phyloP scores from a whole-genome alignment of 2,329 filamentous ascomycete species.

The Shiraia sp. region DNA sequence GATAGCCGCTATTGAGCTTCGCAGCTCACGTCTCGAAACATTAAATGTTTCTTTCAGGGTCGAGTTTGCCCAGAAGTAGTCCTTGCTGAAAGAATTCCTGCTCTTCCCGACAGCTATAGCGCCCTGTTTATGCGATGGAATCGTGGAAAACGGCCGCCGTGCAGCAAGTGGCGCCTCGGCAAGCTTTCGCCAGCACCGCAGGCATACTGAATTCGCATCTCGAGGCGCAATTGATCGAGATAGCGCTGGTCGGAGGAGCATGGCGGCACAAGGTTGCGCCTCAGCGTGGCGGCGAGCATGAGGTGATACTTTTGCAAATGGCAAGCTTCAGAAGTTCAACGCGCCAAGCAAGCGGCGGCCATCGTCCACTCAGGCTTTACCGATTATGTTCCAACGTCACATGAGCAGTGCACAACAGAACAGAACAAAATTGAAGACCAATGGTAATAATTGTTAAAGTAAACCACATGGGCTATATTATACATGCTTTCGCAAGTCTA shows the following conservation, averaged over 20 bases:
- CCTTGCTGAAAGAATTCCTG: conserved; percentile 38
- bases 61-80: conserved; percentile 47
- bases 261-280: conserved; percentile 31
- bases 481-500: conserved; percentile 32
- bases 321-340: neutral
- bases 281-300: conserved; percentile 5
- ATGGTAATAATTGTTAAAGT: conserved; percentile 9
- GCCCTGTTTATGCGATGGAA: conserved; percentile 29
- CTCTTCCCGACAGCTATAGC: conserved; percentile 34
- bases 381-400: neutral
- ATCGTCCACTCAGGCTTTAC: neutral
- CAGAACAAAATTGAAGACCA: neutral
- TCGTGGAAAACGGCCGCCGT: conserved; percentile 35
- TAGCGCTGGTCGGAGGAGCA: conserved; percentile 43
- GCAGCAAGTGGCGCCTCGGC: conserved; percentile 20
- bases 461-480: conserved; percentile 25
- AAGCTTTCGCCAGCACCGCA: conserved; percentile 41
- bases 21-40: conserved; percentile 32
- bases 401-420: neutral
- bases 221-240: conserved; percentile 31
- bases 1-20: conserved; percentile 31
- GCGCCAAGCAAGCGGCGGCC: conserved; percentile 3
- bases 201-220: conserved; percentile 36
- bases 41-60: conserved; percentile 38
- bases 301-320: conserved; percentile 9